Evolutionary conservation across 345 rosid genomes (phyloP).

Genomic region (Gossypium longicalyx): DNA sequence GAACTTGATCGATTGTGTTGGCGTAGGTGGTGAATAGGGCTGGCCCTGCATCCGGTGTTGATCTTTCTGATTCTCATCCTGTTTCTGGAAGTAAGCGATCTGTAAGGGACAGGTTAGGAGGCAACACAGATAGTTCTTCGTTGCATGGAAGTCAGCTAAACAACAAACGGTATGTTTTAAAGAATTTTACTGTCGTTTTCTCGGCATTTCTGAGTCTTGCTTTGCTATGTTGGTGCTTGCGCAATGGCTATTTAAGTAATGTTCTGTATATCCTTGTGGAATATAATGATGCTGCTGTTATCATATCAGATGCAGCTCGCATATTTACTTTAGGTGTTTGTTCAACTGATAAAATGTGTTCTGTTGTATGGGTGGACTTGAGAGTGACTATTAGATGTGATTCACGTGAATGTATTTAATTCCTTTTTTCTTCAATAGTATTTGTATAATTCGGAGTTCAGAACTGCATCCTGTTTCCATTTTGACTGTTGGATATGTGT

Average conservation of each 20-base stretch:
- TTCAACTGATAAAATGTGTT: not conserved
- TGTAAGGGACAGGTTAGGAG: constrained; percentile 78
- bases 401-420: not conserved
- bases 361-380: not conserved
- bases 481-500: not conserved
- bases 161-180: constrained; percentile 53
- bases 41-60: constrained; percentile 36
- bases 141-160: constrained; percentile 29
- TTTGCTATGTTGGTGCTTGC: not conserved
- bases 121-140: constrained; percentile 37
- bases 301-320: not conserved
- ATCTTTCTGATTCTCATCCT: constrained; percentile 31
- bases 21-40: constrained; percentile 80
- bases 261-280: not conserved
- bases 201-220: constrained; percentile 2
- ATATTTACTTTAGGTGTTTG: not conserved
- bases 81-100: constrained; percentile 69
- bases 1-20: constrained; percentile 4
- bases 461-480: not conserved
- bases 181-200: constrained; percentile 5
- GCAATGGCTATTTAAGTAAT: not conserved
- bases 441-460: not conserved
- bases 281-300: not conserved
- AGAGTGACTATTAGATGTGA: not conserved
- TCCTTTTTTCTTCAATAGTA: not conserved